phyloP scores from a whole-genome alignment of 805 yeast genomes.

The Myxozyma vanderwaltii region DNA sequence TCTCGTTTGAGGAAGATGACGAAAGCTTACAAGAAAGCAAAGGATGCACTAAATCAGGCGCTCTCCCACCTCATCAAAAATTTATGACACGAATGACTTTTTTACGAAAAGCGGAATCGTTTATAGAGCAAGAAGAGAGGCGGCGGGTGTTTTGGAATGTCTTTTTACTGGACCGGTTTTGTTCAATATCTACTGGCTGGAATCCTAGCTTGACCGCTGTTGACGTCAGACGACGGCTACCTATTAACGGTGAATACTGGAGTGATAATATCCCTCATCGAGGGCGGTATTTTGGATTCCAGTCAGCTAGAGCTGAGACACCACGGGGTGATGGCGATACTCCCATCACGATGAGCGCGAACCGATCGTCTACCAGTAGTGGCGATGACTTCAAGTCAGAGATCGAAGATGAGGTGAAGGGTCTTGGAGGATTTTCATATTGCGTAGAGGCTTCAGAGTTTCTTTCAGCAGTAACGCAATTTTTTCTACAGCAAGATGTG shows the following conservation, averaged over 20 bases:
- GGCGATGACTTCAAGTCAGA: neutral
- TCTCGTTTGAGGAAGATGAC: constrained; percentile 16
- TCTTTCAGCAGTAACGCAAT: constrained; percentile 6
- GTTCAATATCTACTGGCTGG: constrained; percentile 24
- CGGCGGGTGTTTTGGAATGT: constrained; percentile 22
- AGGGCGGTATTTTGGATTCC: constrained; percentile 22
- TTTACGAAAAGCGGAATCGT: constrained; percentile 7
- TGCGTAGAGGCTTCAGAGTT: constrained; percentile 17
- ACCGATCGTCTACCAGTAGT: neutral
- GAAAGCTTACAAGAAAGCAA: neutral
- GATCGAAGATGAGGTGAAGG: constrained; percentile 2
- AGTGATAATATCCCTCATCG: constrained; percentile 6
- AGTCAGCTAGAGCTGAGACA: neutral
- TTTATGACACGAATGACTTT: constrained; percentile 20
- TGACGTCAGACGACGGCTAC: constrained; percentile 17
- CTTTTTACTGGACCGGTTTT: constrained; percentile 20
- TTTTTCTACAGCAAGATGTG: constrained; percentile 15
- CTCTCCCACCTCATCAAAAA: neutral
- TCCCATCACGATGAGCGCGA: neutral
- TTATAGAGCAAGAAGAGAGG: constrained; percentile 14
- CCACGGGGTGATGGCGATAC: neutral
- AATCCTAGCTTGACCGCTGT: constrained; percentile 21
- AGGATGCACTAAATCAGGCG: neutral
- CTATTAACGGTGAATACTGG: constrained; percentile 16
- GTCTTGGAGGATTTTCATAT: constrained; percentile 15